phyloP scores from a whole-genome alignment of 2,329 filamentous ascomycete species.

The Huntiella bhutanensis region DNA sequence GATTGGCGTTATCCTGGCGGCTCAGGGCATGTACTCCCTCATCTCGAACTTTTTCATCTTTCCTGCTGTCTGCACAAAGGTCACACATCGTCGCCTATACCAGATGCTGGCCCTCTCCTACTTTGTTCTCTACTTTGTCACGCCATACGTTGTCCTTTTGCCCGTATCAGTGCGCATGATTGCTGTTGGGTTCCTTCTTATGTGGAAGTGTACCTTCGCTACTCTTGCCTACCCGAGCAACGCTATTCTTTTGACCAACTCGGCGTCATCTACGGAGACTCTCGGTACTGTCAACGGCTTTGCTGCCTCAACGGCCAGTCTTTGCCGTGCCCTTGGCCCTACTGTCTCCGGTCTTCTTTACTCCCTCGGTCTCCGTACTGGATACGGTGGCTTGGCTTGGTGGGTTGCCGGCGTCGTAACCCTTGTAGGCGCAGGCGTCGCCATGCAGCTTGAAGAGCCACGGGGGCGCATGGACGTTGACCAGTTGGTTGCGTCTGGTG shows the following conservation, averaged over 20 bases:
- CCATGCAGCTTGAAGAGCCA: constrained; percentile 55
- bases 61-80: constrained; percentile 51
- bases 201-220: constrained; percentile 86
- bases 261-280: constrained; percentile 64
- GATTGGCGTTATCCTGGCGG: constrained; percentile 73
- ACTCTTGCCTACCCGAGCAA: constrained; percentile 83
- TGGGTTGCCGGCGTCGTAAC: constrained; percentile 73
- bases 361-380: constrained; percentile 55
- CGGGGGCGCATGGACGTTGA: constrained; percentile 18
- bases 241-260: constrained; percentile 74
- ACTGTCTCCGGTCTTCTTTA: constrained; percentile 76
- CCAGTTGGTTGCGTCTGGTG: not conserved
- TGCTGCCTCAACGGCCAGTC: constrained; percentile 74
- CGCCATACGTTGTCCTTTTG: constrained; percentile 75
- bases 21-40: constrained; percentile 81
- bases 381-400: constrained; percentile 81
- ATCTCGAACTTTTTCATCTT: constrained; percentile 71
- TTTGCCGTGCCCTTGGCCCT: constrained; percentile 75
- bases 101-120: constrained; percentile 64
- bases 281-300: constrained; percentile 86
- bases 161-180: constrained; percentile 52
- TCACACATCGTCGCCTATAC: constrained; percentile 69
- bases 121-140: constrained; percentile 69
- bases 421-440: constrained; percentile 53
- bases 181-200: constrained; percentile 57